phyloP scores from a whole-genome alignment of 495 filamentous ascomycete genomes.

The Cercophora scortea region DNA sequence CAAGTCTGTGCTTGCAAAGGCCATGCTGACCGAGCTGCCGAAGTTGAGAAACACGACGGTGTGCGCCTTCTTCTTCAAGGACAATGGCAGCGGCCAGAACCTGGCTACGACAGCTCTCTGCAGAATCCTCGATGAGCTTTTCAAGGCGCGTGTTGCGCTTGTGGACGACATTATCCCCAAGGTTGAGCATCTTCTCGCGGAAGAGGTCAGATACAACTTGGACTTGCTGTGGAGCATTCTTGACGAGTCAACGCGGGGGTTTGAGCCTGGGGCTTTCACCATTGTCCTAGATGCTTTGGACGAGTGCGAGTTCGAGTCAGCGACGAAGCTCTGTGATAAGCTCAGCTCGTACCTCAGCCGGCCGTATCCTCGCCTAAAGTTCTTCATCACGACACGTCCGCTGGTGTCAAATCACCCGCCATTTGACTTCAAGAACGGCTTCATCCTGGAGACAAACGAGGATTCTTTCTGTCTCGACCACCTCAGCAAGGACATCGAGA shows the following conservation, averaged over 20 bases:
- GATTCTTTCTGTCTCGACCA: conserved; percentile 10
- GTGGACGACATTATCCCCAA: conserved; percentile 7
- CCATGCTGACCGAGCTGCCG: conserved; percentile 9
- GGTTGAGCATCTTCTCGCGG: conserved; percentile 7
- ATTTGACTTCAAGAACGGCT: not conserved
- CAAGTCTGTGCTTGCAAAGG: conserved; percentile 14
- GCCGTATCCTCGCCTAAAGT: conserved; percentile 7
- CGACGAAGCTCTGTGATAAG: conserved; percentile 8
- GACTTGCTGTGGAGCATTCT: conserved; percentile 11
- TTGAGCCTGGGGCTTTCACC: conserved; percentile 9
- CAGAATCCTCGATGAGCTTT: conserved; percentile 11
- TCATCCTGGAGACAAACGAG: conserved; percentile 7
- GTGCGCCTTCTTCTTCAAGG: conserved; percentile 16
- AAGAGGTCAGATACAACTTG: conserved; percentile 13
- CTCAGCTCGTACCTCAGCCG: conserved; percentile 5
- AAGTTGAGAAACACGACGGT: conserved; percentile 3
- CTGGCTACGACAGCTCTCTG: conserved; percentile 11
- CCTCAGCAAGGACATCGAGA: conserved; percentile 14
- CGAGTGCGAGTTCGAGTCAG: conserved; percentile 12
- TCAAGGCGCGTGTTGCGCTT: conserved; percentile 1
- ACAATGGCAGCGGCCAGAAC: conserved; percentile 13
- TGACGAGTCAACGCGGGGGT: conserved; percentile 1
- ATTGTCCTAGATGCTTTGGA: conserved; percentile 12
- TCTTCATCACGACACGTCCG: conserved; percentile 12
- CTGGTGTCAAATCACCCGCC: not conserved